Conservation (phyloP, 192 early-diverging fungal genomes). For the Backusella westeae region DNA sequence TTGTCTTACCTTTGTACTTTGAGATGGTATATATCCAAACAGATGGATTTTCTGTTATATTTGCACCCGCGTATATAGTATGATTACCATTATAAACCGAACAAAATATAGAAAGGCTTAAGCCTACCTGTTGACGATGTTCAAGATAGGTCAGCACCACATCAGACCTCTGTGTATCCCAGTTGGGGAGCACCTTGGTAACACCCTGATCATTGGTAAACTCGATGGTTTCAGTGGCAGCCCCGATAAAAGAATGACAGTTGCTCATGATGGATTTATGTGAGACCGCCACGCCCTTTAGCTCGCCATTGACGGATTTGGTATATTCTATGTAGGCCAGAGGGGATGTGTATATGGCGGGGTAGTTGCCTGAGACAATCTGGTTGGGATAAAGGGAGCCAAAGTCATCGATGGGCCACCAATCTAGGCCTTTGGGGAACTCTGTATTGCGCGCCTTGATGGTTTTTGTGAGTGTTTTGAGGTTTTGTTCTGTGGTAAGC, state of each 20-base stretch:
- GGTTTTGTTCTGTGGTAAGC: slow-evolving; percentile 76
- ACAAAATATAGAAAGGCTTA: slow-evolving; percentile 63
- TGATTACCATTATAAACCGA: slow-evolving; percentile 73
- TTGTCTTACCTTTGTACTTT: slow-evolving; percentile 58
- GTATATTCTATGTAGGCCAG: slow-evolving; percentile 84
- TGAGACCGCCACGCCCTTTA: slow-evolving; percentile 80
- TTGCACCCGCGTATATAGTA: slow-evolving; percentile 61
- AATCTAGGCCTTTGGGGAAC: slow-evolving; percentile 68
- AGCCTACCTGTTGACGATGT: slow-evolving; percentile 77
- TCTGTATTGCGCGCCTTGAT: slow-evolving; percentile 55
- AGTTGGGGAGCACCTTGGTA: background rate
- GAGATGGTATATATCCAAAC: slow-evolving; percentile 68
- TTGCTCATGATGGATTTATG: slow-evolving; percentile 74
- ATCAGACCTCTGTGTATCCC: slow-evolving; percentile 36
- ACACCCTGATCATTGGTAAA: slow-evolving; percentile 6
- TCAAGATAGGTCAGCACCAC: slow-evolving; percentile 69
- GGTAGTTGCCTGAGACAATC: slow-evolving; percentile 41
- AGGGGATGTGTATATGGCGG: slow-evolving; percentile 49
- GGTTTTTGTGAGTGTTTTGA: slow-evolving; percentile 71
- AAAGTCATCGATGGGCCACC: slow-evolving; percentile 81
- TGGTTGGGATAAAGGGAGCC: slow-evolving; percentile 53
- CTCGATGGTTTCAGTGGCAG: slow-evolving; percentile 2
- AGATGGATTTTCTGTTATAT: slow-evolving; percentile 59
- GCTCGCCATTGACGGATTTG: slow-evolving; percentile 76
- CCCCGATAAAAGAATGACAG: slow-evolving; percentile 40